Conservation (phyloP, 2,329 filamentous ascomycete species). For the Sclerotinia subarctica region DNA sequence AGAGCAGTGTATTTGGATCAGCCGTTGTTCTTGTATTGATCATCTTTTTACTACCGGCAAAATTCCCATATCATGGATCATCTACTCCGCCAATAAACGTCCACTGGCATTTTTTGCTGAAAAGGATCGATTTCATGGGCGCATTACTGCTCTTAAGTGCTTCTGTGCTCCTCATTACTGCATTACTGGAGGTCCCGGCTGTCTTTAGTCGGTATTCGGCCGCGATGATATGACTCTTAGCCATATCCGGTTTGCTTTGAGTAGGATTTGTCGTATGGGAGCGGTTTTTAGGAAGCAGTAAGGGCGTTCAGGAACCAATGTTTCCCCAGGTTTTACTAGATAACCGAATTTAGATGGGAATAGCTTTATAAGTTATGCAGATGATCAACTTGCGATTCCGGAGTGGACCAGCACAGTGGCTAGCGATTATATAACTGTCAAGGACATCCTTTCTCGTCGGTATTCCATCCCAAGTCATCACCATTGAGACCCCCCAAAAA, state of each 20-base stretch:
- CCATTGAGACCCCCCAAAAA: slow-evolving; percentile 23
- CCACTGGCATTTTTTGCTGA: background rate
- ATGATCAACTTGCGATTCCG: background rate
- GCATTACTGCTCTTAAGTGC: background rate
- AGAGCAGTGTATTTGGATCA: background rate
- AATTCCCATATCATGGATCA: slow-evolving; percentile 2
- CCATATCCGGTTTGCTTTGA: slow-evolving; percentile 16
- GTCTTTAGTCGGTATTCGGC: background rate
- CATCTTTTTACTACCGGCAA: background rate
- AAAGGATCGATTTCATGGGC: background rate
- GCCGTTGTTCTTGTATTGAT: background rate
- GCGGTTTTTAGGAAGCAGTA: slow-evolving; percentile 20
- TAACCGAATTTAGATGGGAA: slow-evolving; percentile 19
- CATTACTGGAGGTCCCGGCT: background rate
- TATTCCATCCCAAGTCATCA: slow-evolving; percentile 23
- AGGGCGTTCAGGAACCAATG: slow-evolving; percentile 22
- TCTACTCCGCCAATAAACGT: background rate
- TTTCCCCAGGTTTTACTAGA: slow-evolving; percentile 24
- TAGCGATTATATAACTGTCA: background rate
- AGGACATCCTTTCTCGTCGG: slow-evolving; percentile 23
- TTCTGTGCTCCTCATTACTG: background rate
- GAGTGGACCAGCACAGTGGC: too few relatives aligned
- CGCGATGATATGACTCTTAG: background rate
- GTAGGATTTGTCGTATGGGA: slow-evolving; percentile 39
- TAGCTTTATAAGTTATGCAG: slow-evolving; percentile 23